Evolutionary conservation across 1,284 basidiomycete species (phyloP).

Genomic region (Tremellales sp.): DNA sequence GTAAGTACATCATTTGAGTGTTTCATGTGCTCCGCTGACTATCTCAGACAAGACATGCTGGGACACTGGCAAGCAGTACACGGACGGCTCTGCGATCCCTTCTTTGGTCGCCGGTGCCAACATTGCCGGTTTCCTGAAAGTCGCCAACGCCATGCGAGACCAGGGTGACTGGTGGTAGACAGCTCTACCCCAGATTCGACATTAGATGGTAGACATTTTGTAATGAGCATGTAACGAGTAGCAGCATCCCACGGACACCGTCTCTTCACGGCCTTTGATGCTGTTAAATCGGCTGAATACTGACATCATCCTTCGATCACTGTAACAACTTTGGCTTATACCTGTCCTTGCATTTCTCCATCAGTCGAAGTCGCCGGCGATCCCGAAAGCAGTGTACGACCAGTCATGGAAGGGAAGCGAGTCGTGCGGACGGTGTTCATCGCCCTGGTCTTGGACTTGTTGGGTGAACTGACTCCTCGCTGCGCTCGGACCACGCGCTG

Average conservation of each 20-base stretch:
- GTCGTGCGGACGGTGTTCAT: conserved; percentile 71
- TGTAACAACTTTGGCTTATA: too few relatives aligned
- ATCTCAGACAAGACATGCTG: conserved; percentile 55
- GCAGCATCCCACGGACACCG: too few relatives aligned
- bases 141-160: conserved; percentile 60
- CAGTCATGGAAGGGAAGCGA: conserved; percentile 5
- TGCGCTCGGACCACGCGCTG: background rate
- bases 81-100: conserved; percentile 57
- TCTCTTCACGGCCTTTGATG: too few relatives aligned
- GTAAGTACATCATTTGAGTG: conserved; percentile 34
- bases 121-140: conserved; percentile 70
- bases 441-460: conserved; percentile 78
- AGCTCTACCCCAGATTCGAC: too few relatives aligned
- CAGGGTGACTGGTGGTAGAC: conserved; percentile 68
- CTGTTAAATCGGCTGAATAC: too few relatives aligned
- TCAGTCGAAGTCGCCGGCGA: too few relatives aligned
- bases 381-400: too few relatives aligned
- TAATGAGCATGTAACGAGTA: too few relatives aligned
- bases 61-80: conserved; percentile 60
- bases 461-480: conserved; percentile 53
- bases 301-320: too few relatives aligned
- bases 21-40: conserved; percentile 1
- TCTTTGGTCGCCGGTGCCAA: conserved; percentile 68
- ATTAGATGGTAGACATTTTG: background rate
- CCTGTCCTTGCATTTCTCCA: too few relatives aligned